phyloP scores from a whole-genome alignment of 345 rosid species.

The sweet orange (Citrus sinensis) region DNA sequence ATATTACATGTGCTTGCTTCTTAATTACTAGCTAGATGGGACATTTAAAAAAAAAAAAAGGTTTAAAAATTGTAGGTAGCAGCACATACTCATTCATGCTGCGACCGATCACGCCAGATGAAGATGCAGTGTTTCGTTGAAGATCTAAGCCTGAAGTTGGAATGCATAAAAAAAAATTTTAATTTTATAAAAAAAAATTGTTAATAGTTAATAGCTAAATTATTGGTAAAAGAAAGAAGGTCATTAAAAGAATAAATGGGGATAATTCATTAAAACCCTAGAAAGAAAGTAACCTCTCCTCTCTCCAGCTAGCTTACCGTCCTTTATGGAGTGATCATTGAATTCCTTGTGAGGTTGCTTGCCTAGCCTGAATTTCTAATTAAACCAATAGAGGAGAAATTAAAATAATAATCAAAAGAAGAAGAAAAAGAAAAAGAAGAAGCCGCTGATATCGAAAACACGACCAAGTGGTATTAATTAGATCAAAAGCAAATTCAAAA shows the following conservation, averaged over 20 bases:
- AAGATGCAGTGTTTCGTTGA: constrained; percentile 77
- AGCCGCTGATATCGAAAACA: constrained; percentile 20
- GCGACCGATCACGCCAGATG: constrained; percentile 87
- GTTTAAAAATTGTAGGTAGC: background rate
- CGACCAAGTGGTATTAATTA: background rate
- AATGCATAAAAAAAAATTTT: background rate
- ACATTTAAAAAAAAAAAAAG: no score
- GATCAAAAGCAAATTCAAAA: no score
- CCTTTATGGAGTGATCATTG: constrained; percentile 91
- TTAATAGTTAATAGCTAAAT: background rate
- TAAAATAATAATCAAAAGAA: constrained; percentile 18
- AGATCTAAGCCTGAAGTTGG: constrained; percentile 79
- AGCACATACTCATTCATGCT: constrained; percentile 90
- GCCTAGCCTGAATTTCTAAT: constrained; percentile 94
- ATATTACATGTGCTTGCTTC: background rate
- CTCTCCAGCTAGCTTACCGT: constrained; percentile 42
- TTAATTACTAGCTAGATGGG: background rate
- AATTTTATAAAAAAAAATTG: background rate
- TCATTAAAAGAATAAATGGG: background rate
- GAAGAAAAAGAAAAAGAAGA: constrained; percentile 7
- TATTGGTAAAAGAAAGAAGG: background rate
- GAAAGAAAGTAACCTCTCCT: constrained; percentile 35
- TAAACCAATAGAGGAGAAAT: constrained; percentile 7
- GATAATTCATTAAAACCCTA: constrained; percentile 26
- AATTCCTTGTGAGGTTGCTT: constrained; percentile 99